Evolutionary conservation across 2,329 filamentous ascomycete species (phyloP), one percentile per base, ranked within the genome.

Genomic region (Clonostachys rhizophaga): DNA sequence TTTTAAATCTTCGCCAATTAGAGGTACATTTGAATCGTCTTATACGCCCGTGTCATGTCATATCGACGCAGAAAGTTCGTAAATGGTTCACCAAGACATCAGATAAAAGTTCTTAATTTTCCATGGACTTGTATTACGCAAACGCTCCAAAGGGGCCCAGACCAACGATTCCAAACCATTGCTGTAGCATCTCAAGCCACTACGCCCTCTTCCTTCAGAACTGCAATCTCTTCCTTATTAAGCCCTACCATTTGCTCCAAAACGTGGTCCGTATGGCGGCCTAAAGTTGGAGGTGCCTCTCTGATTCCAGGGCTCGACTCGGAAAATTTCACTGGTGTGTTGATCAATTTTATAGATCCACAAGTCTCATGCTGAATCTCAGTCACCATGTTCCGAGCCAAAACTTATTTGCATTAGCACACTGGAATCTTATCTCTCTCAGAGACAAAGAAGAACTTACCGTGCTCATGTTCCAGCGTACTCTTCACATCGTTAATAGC

Each of bases 291-390:
- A n/a, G 94, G 94, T 20, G 88, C 80, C 5, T 75, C 85, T 34
- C 92, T 77, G 37, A 95, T 83, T 5, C 82, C 79, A 0, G 91
- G 90, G 55, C 79, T 83, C 24, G 86, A 87, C 55, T 91, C 83
- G 6, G 91, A 96, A 65, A 91, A 95, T 65, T 99, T 99, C 49
- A 99, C 85, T 0, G 94, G 94, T 1, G 91, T 94, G 59, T 95
- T 96, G 46, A 99, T 86, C 60, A 99, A 72, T 67, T 91, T 91
- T 52, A 99, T 86, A 1, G 86, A 79, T 1, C 94, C 94, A 63
- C 92, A 97, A 7, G 76, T 74, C 6, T 81, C 81, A 61, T 99
- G 94, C 1, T 96, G 80, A 41, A 96, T 74, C 61, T 96, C 87
- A 13, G 88, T 81, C 2, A 99, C 87, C 94, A 99, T 99, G 50